phyloP scores from a whole-genome alignment of 2,329 filamentous ascomycete genomes.

The Ophiostoma sp. region DNA sequence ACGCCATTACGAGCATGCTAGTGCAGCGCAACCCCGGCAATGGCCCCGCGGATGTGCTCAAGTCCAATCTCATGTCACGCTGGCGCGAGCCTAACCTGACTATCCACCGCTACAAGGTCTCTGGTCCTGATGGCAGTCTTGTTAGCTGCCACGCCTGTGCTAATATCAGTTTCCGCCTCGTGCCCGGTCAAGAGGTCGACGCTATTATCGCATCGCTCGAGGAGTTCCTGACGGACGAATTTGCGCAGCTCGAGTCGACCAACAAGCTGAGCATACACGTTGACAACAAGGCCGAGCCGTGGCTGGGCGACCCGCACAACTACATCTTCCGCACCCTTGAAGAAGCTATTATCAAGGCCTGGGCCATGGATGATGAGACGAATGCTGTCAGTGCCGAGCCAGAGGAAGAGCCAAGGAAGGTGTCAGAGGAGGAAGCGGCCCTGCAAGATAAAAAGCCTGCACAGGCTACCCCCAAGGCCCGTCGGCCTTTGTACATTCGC shows the following conservation, averaged over 20 bases:
- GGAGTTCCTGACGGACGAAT: slow-evolving; percentile 63
- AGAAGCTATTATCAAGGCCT: slow-evolving; percentile 75
- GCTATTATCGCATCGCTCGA: slow-evolving; percentile 65
- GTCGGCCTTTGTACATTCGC: slow-evolving; percentile 81
- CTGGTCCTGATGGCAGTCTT: slow-evolving; percentile 83
- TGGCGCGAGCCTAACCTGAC: slow-evolving; percentile 96
- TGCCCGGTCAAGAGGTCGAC: slow-evolving; percentile 85
- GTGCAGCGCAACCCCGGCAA: slow-evolving; percentile 62
- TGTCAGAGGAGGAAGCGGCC: background rate
- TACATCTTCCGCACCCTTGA: slow-evolving; percentile 87
- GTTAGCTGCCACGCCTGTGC: slow-evolving; percentile 87
- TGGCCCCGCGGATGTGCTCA: slow-evolving; percentile 61
- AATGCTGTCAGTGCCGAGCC: background rate
- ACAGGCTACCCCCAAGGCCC: slow-evolving; percentile 33
- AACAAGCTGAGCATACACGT: slow-evolving; percentile 78
- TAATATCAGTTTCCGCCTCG: slow-evolving; percentile 81
- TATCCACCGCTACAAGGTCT: slow-evolving; percentile 87
- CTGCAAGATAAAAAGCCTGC: background rate
- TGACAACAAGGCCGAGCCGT: slow-evolving; percentile 90
- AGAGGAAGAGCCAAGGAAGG: background rate
- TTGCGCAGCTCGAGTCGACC: slow-evolving; percentile 67
- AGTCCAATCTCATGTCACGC: slow-evolving; percentile 79
- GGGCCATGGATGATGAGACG: slow-evolving; percentile 53
- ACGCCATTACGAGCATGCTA: slow-evolving; percentile 74
- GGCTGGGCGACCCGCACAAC: slow-evolving; percentile 88